These are phyloP conservation scores for Plectosphaerella plurivora DNA, from an alignment of 2,329 filamentous ascomycete genomes.

Conservation along the genomic window DNA sequence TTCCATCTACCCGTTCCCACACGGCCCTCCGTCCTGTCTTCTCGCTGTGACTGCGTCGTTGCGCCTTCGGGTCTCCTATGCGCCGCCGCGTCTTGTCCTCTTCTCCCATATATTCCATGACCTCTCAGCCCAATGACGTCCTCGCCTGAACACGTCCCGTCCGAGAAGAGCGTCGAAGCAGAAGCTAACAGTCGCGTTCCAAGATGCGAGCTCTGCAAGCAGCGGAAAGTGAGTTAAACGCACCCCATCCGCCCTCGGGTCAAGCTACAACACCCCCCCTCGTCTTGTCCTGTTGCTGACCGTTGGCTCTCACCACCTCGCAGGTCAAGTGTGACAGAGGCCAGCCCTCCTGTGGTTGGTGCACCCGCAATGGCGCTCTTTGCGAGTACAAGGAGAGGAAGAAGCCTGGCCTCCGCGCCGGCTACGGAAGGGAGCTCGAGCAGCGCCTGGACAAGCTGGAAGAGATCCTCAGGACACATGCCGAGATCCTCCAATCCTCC, in stretches of 20 bases:
- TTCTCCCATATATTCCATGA: conserved; percentile 1
- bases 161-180: conserved; percentile 20
- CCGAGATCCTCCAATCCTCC: conserved; percentile 59
- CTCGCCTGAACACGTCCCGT: conserved; percentile 11
- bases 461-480: conserved; percentile 60
- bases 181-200: conserved; percentile 30
- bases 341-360: conserved; percentile 68
- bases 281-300: conserved; percentile 3
- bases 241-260: neutral
- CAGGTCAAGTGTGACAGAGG: conserved; percentile 73
- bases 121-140: conserved; percentile 8
- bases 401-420: conserved; percentile 61
- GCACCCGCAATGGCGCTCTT: conserved; percentile 55
- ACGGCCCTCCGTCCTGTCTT: neutral
- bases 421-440: conserved; percentile 70
- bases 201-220: conserved; percentile 75
- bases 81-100: conserved; percentile 1
- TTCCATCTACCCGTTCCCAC: neutral
- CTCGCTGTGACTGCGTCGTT: neutral
- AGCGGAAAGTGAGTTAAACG: conserved; percentile 59
- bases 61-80: neutral
- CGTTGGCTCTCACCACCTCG: conserved; percentile 1
- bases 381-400: conserved; percentile 68
- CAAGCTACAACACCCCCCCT: neutral
- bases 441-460: conserved; percentile 68